Conservation (phyloP, 2,329 filamentous ascomycete genomes). For the Aspergillus fructus region DNA sequence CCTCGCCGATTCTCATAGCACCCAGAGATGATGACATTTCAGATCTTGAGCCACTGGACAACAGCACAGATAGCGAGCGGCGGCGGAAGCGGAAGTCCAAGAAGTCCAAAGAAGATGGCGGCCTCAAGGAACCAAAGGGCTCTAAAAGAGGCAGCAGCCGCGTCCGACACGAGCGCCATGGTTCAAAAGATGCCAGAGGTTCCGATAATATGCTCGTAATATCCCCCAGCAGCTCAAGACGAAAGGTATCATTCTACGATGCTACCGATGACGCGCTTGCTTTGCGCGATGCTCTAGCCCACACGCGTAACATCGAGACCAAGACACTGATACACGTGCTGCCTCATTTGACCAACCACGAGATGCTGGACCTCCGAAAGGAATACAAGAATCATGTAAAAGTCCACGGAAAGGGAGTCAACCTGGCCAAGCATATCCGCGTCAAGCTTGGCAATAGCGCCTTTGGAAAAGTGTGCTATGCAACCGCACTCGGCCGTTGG, state of each 20-base stretch:
- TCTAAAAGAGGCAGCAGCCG: slow-evolving; percentile 22
- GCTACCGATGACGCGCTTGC: slow-evolving; percentile 73
- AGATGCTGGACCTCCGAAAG: slow-evolving; percentile 78
- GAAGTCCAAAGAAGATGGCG: slow-evolving; percentile 31
- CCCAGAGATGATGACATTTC: slow-evolving; percentile 55
- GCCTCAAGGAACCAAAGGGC: slow-evolving; percentile 28
- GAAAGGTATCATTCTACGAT: slow-evolving; percentile 77
- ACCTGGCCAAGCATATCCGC: slow-evolving; percentile 52
- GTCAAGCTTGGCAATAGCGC: slow-evolving; percentile 48
- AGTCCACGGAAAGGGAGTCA: slow-evolving; percentile 49
- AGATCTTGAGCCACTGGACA: slow-evolving; percentile 48
- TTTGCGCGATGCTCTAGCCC: slow-evolving; percentile 72
- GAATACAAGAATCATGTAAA: slow-evolving; percentile 93
- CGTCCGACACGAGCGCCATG: slow-evolving; percentile 27
- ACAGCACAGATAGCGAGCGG: slow-evolving; percentile 27
- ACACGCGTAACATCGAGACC: slow-evolving; percentile 65
- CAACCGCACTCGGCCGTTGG: slow-evolving; percentile 84
- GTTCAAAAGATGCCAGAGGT: slow-evolving; percentile 24
- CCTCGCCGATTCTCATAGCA: slow-evolving; percentile 68
- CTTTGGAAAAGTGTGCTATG: slow-evolving; percentile 88
- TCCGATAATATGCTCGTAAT: slow-evolving; percentile 42
- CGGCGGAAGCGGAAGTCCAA: slow-evolving; percentile 28
- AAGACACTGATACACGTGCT: slow-evolving; percentile 78
- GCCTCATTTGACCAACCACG: slow-evolving; percentile 79
- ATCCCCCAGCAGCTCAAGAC: slow-evolving; percentile 51